A percentile compares a stretch with the other conserved stretches of the same genome.
These are phyloP conservation scores for Cichorium intybus DNA, from an alignment of 140 eudicot species.

Conservation along the genomic window DNA sequence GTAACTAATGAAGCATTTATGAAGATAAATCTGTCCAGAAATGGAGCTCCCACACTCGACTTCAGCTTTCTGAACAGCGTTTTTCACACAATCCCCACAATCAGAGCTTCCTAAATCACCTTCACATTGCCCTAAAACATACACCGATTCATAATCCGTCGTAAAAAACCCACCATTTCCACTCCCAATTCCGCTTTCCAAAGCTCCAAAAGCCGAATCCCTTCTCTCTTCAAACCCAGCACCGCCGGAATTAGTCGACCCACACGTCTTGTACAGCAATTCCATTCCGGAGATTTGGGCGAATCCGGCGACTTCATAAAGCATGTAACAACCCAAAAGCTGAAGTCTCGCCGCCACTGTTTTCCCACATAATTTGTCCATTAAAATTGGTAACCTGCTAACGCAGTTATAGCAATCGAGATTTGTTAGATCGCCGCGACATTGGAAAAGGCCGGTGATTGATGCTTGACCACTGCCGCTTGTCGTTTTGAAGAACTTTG, in stretches of 20 bases:
- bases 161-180: conserved; percentile 67
- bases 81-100: conserved; percentile 74
- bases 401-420: conserved; percentile 83
- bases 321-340: conserved; percentile 80
- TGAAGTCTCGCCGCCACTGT: conserved; percentile 83
- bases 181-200: conserved; percentile 60
- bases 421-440: conserved; percentile 79
- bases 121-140: conserved; percentile 82
- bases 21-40: conserved; percentile 67
- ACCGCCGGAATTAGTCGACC: conserved; percentile 53
- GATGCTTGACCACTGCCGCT: conserved; percentile 63
- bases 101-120: conserved; percentile 77
- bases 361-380: conserved; percentile 81
- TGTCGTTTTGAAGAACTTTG: conserved; percentile 70
- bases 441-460: conserved; percentile 84
- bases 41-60: conserved; percentile 83
- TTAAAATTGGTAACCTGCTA: conserved; percentile 61
- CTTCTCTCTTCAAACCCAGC: conserved; percentile 72
- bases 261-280: conserved; percentile 78
- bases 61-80: conserved; percentile 72
- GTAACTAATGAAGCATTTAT: conserved; percentile 66
- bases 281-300: conserved; percentile 80
- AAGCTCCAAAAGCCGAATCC: conserved; percentile 60
- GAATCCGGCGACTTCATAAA: conserved; percentile 79
- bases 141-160: conserved; percentile 51